Percentiles rank a stretch among this genome's conserved stretches.
phyloP scores from a whole-genome alignment of 331 rosid species.

The Spiraea crenata region DNA sequence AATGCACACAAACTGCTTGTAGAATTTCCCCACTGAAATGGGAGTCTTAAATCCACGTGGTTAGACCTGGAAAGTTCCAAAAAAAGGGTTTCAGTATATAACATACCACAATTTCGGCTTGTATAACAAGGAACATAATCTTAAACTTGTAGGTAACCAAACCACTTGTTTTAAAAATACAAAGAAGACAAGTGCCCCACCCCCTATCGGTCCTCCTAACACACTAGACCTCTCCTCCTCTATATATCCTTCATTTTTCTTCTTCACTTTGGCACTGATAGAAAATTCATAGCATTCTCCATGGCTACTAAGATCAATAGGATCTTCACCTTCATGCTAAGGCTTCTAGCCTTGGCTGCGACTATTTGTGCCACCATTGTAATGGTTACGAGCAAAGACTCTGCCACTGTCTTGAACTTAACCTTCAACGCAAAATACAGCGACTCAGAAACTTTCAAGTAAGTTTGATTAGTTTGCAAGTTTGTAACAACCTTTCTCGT shows the following conservation, averaged over 20 bases:
- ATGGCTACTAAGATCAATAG: constrained; percentile 30
- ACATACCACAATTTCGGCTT: too few relatives aligned
- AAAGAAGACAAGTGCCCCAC: constrained; percentile 2
- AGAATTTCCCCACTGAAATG: background rate
- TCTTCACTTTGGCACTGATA: background rate
- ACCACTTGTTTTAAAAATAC: background rate
- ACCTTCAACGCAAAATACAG: constrained; percentile 47
- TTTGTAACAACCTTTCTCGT: background rate
- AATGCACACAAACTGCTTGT: background rate
- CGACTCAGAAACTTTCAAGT: constrained; percentile 42
- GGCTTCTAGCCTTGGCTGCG: constrained; percentile 50
- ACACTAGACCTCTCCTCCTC: background rate
- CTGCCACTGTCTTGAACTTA: constrained; percentile 34
- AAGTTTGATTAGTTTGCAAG: background rate
- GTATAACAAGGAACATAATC: background rate
- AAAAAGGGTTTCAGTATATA: too few relatives aligned
- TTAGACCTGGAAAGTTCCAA: background rate
- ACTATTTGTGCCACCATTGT: constrained; percentile 35
- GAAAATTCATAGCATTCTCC: background rate
- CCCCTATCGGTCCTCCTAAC: constrained; percentile 16
- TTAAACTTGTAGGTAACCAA: constrained; percentile 22
- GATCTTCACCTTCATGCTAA: constrained; percentile 29
- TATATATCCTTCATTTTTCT: background rate
- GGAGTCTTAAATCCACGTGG: constrained; percentile 1
- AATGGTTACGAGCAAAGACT: constrained; percentile 49